Percentiles rank a stretch among this genome's conserved stretches.
These are phyloP conservation scores for Trichoderma atroviride DNA, from an alignment of 2,329 filamentous ascomycete genomes.

Conservation along the genomic window DNA sequence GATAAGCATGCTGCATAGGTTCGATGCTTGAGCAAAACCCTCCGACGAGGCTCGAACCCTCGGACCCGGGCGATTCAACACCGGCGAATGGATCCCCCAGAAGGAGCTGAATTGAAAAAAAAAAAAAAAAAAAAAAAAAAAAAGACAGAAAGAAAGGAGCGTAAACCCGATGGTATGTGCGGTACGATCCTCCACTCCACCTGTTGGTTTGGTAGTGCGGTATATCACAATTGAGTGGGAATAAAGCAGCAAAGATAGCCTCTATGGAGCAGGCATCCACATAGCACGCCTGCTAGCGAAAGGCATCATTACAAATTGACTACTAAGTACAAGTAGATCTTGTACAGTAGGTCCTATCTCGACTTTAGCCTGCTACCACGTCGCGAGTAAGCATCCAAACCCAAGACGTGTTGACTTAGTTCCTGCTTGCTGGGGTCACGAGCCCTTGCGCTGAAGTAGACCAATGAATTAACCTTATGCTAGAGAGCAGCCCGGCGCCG, in stretches of 20 bases:
- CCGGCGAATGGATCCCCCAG: not conserved
- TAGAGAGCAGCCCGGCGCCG: constrained; percentile 13
- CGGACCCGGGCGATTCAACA: not conserved
- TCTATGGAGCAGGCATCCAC: not conserved
- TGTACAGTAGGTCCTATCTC: not conserved
- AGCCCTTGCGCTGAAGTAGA: constrained; percentile 11
- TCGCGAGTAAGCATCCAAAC: not conserved
- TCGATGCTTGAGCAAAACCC: constrained; percentile 6
- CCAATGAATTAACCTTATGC: constrained; percentile 24
- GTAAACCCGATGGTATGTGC: not conserved
- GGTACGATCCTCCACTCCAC: not conserved
- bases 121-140: too few species aligned
- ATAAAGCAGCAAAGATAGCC: not conserved
- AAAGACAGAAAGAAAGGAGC: too few species aligned
- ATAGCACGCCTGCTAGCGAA: not conserved
- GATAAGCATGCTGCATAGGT: constrained; percentile 22
- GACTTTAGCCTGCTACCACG: not conserved
- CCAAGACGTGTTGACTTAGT: constrained; percentile 1
- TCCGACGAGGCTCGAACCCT: not conserved
- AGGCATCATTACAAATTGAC: not conserved
- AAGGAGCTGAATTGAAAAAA: not conserved
- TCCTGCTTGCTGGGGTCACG: not conserved
- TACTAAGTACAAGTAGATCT: too few species aligned
- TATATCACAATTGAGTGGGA: not conserved
- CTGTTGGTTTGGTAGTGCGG: not conserved